A percentile compares a stretch with the other conserved stretches of the same genome.
phyloP scores from a whole-genome alignment of 768 basidiomycete species.

The Porpolomopsis calyptriformis region DNA sequence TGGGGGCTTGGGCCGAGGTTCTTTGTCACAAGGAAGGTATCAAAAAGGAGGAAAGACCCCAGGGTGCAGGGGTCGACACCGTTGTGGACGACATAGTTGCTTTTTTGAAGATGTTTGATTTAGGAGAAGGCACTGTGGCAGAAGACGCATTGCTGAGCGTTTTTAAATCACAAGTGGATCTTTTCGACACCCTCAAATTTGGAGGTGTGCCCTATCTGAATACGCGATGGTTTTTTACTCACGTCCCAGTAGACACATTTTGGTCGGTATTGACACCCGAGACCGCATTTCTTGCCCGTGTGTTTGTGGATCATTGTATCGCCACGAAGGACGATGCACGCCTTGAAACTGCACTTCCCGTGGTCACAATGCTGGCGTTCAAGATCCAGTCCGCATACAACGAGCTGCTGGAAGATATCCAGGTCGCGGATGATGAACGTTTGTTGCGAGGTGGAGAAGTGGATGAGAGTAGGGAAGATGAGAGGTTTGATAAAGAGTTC shows the following conservation, averaged over 20 bases:
- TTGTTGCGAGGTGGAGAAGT: slow-evolving; percentile 12
- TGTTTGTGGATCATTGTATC: slow-evolving; percentile 72
- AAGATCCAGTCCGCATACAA: slow-evolving; percentile 65
- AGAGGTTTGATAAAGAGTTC: slow-evolving; percentile 43
- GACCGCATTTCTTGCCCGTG: slow-evolving; percentile 69
- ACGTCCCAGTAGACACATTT: slow-evolving; percentile 42
- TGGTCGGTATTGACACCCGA: slow-evolving; percentile 67
- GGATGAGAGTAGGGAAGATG: slow-evolving; percentile 38
- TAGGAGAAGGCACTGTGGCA: slow-evolving; percentile 47
- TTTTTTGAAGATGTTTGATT: slow-evolving; percentile 50
- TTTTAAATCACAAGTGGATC: slow-evolving; percentile 53
- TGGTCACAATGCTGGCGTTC: slow-evolving; percentile 75
- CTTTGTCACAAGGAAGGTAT: slow-evolving; percentile 22
- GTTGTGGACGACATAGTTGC: slow-evolving; percentile 25
- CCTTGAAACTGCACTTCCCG: slow-evolving; percentile 66
- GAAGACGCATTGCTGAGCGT: slow-evolving; percentile 67
- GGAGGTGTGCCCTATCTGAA: too few relatives aligned
- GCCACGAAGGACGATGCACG: slow-evolving; percentile 47
- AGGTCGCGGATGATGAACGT: slow-evolving; percentile 16
- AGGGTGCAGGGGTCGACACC: slow-evolving; percentile 13
- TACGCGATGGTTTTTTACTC: too few relatives aligned
- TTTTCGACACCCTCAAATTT: slow-evolving; percentile 62
- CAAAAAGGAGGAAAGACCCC: slow-evolving; percentile 22
- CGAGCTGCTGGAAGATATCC: slow-evolving; percentile 21
- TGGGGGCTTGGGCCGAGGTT: slow-evolving; percentile 68